Percentiles rank a stretch among this genome's conserved stretches.
phyloP scores from a whole-genome alignment of 164 flowering plant genomes.

The Piper betle region DNA sequence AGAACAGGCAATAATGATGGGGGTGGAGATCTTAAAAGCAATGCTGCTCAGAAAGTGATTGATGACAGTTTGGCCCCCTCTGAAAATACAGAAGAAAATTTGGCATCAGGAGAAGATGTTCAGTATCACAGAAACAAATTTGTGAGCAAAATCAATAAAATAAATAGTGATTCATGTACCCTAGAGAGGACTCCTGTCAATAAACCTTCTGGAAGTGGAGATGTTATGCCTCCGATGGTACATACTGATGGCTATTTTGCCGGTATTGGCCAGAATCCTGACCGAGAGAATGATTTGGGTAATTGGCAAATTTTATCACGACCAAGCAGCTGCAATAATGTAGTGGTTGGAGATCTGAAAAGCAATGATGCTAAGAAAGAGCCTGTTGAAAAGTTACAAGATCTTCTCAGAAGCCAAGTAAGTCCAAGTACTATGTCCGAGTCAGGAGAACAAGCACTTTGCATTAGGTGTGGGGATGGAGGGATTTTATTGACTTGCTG shows the following conservation, averaged over 20 bases:
- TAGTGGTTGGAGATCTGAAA: neutral
- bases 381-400: neutral
- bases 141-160: neutral
- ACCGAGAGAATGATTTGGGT: neutral
- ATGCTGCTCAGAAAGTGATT: too few relatives aligned
- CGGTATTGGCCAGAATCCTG: neutral
- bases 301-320: neutral
- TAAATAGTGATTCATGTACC: neutral
- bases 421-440: neutral
- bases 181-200: neutral
- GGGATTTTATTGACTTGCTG: neutral
- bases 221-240: neutral
- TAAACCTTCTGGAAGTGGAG: neutral
- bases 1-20: neutral
- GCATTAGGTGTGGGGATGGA: neutral
- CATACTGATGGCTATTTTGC: neutral
- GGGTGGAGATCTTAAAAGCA: too few relatives aligned
- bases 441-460: neutral
- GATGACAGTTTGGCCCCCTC: neutral
- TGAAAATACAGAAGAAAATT: neutral
- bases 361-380: neutral
- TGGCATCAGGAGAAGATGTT: neutral
- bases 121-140: neutral
- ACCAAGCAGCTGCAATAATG: neutral
- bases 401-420: neutral